These are phyloP conservation scores for Tetrapisispora iriomotensis DNA, from an alignment of 805 yeast species.

Conservation along the genomic window DNA sequence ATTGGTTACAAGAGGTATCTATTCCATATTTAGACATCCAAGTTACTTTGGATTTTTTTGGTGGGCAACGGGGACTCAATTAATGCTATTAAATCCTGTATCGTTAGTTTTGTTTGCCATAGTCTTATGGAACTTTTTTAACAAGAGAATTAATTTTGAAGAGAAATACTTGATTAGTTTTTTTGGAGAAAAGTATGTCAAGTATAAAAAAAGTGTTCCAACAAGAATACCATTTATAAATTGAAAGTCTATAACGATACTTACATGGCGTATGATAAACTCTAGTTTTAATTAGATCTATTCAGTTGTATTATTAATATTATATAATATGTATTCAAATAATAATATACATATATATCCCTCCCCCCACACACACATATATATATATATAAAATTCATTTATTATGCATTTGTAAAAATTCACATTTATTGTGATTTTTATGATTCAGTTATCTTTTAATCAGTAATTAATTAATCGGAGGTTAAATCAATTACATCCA, in stretches of 20 bases:
- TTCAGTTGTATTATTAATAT: too few relatives aligned
- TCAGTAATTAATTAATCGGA: constrained; percentile 9
- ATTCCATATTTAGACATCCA: constrained; percentile 67
- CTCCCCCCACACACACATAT: too few relatives aligned
- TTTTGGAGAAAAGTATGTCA: constrained; percentile 57
- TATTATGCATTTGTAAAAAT: too few relatives aligned
- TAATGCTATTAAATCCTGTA: constrained; percentile 58
- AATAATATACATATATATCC: too few relatives aligned
- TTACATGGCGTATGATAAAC: too few relatives aligned
- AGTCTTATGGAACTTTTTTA: constrained; percentile 64
- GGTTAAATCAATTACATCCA: constrained; percentile 20
- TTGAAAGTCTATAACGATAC: constrained; percentile 13
- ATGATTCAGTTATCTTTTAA: too few relatives aligned
- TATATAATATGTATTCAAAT: too few relatives aligned
- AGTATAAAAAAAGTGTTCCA: constrained; percentile 40
- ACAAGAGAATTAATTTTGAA: constrained; percentile 56
- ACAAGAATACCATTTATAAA: constrained; percentile 58
- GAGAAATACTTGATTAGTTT: constrained; percentile 55
- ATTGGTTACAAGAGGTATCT: constrained; percentile 68
- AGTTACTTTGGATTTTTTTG: constrained; percentile 84
- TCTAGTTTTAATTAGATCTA: too few relatives aligned
- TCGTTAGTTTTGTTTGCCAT: constrained; percentile 43
- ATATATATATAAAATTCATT: too few relatives aligned
- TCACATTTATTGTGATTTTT: too few relatives aligned
- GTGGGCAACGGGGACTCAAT: constrained; percentile 87